Conservation (phyloP, 2,329 filamentous ascomycete genomes). For the Ophiostoma himal-ulmi region DNA sequence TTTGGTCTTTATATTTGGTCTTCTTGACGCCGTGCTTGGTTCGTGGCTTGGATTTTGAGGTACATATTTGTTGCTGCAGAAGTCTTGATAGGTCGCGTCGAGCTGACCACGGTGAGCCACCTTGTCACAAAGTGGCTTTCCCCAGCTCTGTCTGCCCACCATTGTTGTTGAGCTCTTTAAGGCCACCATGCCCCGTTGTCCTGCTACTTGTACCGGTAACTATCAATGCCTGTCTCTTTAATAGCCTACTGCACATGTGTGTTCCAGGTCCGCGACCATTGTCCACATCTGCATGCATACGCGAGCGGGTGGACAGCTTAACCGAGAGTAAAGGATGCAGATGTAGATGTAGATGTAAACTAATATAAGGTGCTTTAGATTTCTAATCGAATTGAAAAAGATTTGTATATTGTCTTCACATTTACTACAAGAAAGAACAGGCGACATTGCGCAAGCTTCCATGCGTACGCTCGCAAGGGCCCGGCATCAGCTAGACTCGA, state of each 20-base stretch:
- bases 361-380: no score
- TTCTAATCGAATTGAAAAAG: no score
- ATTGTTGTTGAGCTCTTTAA: not conserved
- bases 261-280: constrained; percentile 1
- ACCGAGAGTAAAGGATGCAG: constrained; percentile 8
- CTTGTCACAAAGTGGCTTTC: constrained; percentile 3
- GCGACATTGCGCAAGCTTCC: not conserved
- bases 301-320: constrained; percentile 11
- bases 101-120: not conserved
- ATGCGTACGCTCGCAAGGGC: not conserved
- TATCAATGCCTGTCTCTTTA: no score
- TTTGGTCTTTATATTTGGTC: not conserved
- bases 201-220: not conserved
- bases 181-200: not conserved
- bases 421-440: not conserved
- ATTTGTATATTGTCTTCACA: not conserved
- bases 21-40: not conserved
- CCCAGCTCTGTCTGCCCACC: constrained; percentile 13
- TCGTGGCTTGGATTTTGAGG: not conserved
- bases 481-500: not conserved
- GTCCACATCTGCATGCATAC: not conserved
- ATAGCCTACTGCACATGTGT: not conserved
- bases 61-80: not conserved
- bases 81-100: not conserved
- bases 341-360: not conserved